These are phyloP conservation scores for Vitis vinifera DNA, from an alignment of 164 flowering plant species.

Conservation along the genomic window DNA sequence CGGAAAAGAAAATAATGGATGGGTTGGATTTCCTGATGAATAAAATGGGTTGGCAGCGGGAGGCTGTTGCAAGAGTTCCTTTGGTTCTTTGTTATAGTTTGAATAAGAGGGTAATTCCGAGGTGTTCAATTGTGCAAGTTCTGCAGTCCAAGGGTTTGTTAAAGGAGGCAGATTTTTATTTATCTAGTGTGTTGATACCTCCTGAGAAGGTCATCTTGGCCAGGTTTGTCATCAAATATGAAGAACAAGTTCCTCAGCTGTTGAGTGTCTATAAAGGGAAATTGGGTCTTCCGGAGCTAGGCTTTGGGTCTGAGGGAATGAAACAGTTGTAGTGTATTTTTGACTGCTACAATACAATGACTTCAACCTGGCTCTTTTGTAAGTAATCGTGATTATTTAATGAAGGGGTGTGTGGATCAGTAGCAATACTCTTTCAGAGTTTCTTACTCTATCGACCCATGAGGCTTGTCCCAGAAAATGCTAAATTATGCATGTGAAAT, in stretches of 20 bases:
- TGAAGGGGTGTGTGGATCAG: no score
- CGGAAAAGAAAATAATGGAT: slow-evolving; percentile 5
- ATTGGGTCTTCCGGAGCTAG: no score
- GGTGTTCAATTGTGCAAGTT: slow-evolving; percentile 15
- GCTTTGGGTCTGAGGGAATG: background rate
- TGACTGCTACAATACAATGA: no score
- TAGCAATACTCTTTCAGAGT: no score
- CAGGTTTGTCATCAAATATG: slow-evolving; percentile 15
- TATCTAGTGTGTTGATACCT: background rate
- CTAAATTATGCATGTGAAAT: no score
- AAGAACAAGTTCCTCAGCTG: slow-evolving; percentile 16
- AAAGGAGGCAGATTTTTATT: no score
- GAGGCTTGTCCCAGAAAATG: no score
- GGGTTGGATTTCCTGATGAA: slow-evolving; percentile 7
- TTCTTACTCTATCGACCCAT: no score
- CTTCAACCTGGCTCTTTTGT: no score
- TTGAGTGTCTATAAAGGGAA: slow-evolving; percentile 11
- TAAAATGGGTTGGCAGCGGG: no score
- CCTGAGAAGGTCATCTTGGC: slow-evolving; percentile 9
- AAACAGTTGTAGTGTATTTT: no score
- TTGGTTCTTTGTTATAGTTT: slow-evolving; percentile 14
- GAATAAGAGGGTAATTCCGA: slow-evolving; percentile 24
- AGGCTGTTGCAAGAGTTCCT: slow-evolving; percentile 1
- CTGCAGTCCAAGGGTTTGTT: slow-evolving; percentile 11
- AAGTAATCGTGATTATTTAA: no score